Evolutionary conservation across 1,139 yeast genomes (phyloP), one percentile per base, ranked within the genome.

Genomic region (Candida tetrigidarum): DNA sequence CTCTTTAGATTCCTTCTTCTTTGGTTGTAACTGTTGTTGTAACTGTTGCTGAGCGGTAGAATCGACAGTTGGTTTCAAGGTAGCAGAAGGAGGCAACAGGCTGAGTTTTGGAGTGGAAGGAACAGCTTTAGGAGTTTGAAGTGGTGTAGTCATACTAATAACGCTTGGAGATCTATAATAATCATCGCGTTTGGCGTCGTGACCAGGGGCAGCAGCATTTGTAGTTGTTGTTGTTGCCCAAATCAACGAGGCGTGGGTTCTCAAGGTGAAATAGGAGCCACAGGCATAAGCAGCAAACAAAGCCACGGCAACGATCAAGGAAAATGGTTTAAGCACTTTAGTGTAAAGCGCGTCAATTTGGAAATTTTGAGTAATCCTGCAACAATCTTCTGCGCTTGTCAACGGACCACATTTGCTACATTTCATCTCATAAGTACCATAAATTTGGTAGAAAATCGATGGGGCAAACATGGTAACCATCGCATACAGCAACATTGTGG

Each of bases 181-280:
- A 4, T 66, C 71, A 33, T 62, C 67, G 30, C 39, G 45, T 37
- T 44, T 49, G 7, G 55, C 53, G 44, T 73, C 78, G 44, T 74
- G 78, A n/a, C n/a, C n/a, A n/a, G n/a, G n/a, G n/a, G n/a, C n/a
- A n/a, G n/a, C n/a, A n/a, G n/a, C n/a, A n/a, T n/a, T n/a, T n/a
- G n/a, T n/a, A 1, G 72, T 67, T 3, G 40, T 28, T 41, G 58
- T 67, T 11, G 78, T 81, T 42, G 92, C 90, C 99, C 99, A 95
- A 52, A 93, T 95, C 65, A 91, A 74, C 1, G 96, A 93, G 0
- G 99, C 99, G 64, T 93, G 99, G 0, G 99, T 93, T 56, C 96
- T 80, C 57, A 93, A 76, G 0, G 99, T 93, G 63, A 93, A 93
- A 80, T 90, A 85, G 42, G 93, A 71, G 1, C 99, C 98, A 64